Evolutionary conservation across 2,329 filamentous ascomycete species (phyloP).

Genomic region (Penicillium sp.): DNA sequence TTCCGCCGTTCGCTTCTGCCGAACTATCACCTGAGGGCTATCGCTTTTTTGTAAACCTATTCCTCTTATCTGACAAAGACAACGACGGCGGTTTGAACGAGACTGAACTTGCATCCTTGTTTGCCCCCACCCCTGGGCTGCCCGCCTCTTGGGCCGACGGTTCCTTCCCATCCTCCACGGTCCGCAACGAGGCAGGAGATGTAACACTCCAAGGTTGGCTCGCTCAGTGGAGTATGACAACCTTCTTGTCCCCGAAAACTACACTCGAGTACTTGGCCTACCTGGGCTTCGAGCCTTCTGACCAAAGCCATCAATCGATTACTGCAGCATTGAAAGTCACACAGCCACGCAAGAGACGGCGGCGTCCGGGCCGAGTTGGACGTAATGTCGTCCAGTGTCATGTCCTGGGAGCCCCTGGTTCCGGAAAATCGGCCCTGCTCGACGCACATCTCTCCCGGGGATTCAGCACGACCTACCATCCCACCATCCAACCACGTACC

Average conservation of each 20-base stretch:
- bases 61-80: conserved; percentile 92
- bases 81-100: conserved; percentile 94
- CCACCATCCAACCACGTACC: conserved; percentile 90
- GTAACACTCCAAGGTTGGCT: conserved; percentile 97
- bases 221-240: conserved; percentile 99
- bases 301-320: conserved; percentile 68
- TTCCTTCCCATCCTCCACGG: conserved; percentile 88
- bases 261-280: conserved; percentile 95
- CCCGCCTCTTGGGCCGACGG: conserved; percentile 84
- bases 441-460: conserved; percentile 88
- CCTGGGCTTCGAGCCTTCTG: conserved; percentile 83
- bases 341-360: conserved; percentile 81
- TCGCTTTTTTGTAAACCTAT: conserved; percentile 95
- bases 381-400: conserved; percentile 95
- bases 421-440: conserved; percentile 87
- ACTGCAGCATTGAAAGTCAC: conserved; percentile 88
- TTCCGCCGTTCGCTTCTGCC: conserved; percentile 86
- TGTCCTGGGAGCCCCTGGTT: conserved; percentile 77
- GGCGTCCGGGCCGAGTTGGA: conserved; percentile 79
- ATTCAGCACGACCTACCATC: conserved; percentile 79
- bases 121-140: conserved; percentile 87
- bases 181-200: conserved; percentile 90
- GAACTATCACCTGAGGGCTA: conserved; percentile 94
- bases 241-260: conserved; percentile 90
- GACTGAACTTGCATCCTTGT: conserved; percentile 77